Base-by-base conservation (phyloP, 805 yeast species). In the Yarrowia bubula region DNA sequence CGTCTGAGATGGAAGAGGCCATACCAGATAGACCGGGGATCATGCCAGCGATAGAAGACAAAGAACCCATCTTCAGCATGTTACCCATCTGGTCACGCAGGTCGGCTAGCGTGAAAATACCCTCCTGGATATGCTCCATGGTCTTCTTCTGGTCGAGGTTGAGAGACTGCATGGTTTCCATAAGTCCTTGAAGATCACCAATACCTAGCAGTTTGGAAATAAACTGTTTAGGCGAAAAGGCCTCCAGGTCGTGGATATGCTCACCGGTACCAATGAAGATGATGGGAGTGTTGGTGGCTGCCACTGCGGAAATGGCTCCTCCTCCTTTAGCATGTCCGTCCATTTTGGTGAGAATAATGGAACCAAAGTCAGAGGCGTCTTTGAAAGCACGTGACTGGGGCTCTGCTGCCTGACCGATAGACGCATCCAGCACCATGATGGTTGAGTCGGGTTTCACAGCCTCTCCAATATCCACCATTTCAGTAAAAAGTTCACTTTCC, bases 311-410 rank as follows among this genome's bases (percentile, higher is more conserved):
- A 64, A 93, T 92, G 35, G 99, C 99, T 81, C 99, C 99, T 78
- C 99, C 99, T 75, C 99, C 99, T 78, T 89, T 93, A 42, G 98
- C 99, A 73, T 95, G 98, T 62, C 98, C 98, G 77, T 93, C 99
- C 96, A 93, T 86, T 76, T 93, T 93, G 22, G 99, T 93, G 73
- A 93, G 82, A 67, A 93, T 88, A 68, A 93, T 93, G 31, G 98
- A 92, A 71, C 99, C 99, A 73, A 95, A 95, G 73, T 93, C 87
- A 4, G 97, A 81, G 37, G 92, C 85, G 62, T 92, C 97, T 76
- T 93, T 95, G 79, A 93, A 93, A 0, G 99, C 99, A 72, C 83
- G 84, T 4, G 97, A 90, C 77, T 93, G 99, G 8, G 88, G 83
- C 79, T 93, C 97, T 1, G 99, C 99, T 11, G 98, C 98, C 78